phyloP scores from a whole-genome alignment of 176 grass and related monocot species.

The Oryza longistaminata region DNA sequence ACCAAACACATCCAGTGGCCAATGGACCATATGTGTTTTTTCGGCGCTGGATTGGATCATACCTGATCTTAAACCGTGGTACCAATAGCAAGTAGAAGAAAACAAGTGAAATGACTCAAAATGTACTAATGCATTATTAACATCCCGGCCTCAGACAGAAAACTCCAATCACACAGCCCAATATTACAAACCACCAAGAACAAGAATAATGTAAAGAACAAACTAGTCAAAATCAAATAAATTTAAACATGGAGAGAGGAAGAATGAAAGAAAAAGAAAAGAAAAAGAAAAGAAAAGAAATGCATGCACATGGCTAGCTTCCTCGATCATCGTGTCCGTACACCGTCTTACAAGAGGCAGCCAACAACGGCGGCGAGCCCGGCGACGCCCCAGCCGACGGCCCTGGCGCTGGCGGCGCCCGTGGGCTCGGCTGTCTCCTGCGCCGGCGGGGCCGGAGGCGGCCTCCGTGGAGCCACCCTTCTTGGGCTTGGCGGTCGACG shows the following conservation, averaged over 20 bases:
- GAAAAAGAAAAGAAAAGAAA: background rate
- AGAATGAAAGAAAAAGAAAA: background rate
- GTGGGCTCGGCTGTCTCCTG: conserved; percentile 32
- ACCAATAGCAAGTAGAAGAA: background rate
- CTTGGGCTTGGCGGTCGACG: conserved; percentile 36
- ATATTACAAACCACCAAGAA: conserved; percentile 31
- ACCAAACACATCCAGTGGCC: background rate
- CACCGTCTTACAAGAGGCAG: conserved; percentile 42
- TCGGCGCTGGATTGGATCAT: background rate
- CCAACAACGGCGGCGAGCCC: conserved; percentile 34
- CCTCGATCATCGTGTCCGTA: background rate
- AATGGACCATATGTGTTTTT: background rate
- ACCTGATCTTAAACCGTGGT: background rate
- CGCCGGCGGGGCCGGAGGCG: conserved; percentile 21
- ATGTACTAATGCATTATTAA: conserved; percentile 30
- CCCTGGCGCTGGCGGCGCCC: conserved; percentile 28
- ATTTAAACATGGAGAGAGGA: background rate
- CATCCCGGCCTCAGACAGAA: conserved; percentile 33
- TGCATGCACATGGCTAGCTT: conserved; percentile 12
- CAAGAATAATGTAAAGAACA: conserved; percentile 24
- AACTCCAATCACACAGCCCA: conserved; percentile 31
- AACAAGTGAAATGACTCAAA: background rate
- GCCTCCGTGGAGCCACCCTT: conserved; percentile 37
- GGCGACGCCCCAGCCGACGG: conserved; percentile 35
- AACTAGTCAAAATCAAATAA: conserved; percentile 22